Evolutionary conservation across 2,329 filamentous ascomycete genomes (phyloP), one percentile per base, ranked within the genome.

Genomic region (Arthrobotrys sphaeroides): DNA sequence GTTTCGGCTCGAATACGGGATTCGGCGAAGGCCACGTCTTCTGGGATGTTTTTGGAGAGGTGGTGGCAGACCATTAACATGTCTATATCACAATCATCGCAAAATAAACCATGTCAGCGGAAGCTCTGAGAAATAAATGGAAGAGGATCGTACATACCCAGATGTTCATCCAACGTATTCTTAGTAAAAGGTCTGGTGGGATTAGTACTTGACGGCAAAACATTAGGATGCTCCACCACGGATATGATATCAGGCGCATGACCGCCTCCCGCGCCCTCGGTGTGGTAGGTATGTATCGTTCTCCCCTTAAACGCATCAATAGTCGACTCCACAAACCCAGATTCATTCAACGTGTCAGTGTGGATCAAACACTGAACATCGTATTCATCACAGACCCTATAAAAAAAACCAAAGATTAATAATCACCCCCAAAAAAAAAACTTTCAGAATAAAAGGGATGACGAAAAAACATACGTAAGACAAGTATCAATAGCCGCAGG

Each of bases 1-100:
- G 94, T 98, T 84, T 98, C 94, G 78, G 93, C 92, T 72, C 94
- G 91, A 83, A 98, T 98, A 40, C 94, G 92, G 36, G 90, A 93
- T 84, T 98, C 94, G 53, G 94, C 94, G 80, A 98, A 98, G 0
- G 94, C 93, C 12, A 98, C 91, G 81, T 98, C 94, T 84, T 98
- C 94, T 70, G 94, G 92, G 73, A 97, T 97, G 83, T 97, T 90
- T 83, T 92, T 92, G 61, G 90, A 93, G 7, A 98, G 85, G 81
- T 98, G 94, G 83, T 98, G 94, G 85, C 94, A 98, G 38, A 97
- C 93, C 94, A 97, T 97, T 51, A 97, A 85, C 94, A 98, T 98
- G 84, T 98, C 94, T 74, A 53, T 31, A 16, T n/a, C n/a, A n/a
- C n/a, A n/a, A n/a, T n/a, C n/a, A n/a, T 38, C 26, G n/a, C 26